Base-by-base conservation (phyloP, 192 early-diverging fungal species). In the Coemansia reversa region DNA sequence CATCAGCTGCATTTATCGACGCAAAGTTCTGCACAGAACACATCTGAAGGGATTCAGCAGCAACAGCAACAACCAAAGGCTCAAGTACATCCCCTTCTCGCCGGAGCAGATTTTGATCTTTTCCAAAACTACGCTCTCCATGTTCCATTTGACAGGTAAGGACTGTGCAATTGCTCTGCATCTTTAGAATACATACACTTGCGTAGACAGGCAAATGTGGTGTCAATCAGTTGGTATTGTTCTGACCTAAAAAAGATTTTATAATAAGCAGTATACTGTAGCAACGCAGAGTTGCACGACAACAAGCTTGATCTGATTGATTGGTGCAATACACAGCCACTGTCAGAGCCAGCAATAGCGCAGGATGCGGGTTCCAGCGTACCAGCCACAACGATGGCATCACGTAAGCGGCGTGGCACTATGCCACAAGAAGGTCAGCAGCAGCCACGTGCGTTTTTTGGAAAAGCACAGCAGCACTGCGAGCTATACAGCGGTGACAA, bases 401-500 rank as follows among this genome's bases (percentile, higher is more conserved):
- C 65, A 30, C 66, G 58, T 11, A 20, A 61, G 28, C 53, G 72
- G 16, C 65, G 71, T 7, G 28, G 66, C 20, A 74, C 72, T 1
- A 35, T 75, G 23, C 62, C 72, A 5, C 62, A 69, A 1, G 23
- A 33, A 25, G 30, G 60, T 56, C 27, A 27, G 47, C 51, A 25
- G 56, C 39, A 32, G 47, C 47, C 30, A 27, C 49, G 51, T 85
- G 85, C 18, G 6, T 89, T 88, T 56, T 94, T 94, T 60, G 84
- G 77, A 35, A 67, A 79, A 1, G 89, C 88, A 8, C 81, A 83
- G 49, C 91, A 93, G 48, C 55, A 82, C n/a, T 72, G 83, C 52
- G 85, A 84, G n/a, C 58, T 94, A 2, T 83, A 73, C 70, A 88
- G 83, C 59, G 84, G 87, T 63, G 89, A 91, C 59, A 76, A 78